Base-by-base conservation (phyloP, 2,329 filamentous ascomycete genomes). In the Neonectria coccinea region DNA sequence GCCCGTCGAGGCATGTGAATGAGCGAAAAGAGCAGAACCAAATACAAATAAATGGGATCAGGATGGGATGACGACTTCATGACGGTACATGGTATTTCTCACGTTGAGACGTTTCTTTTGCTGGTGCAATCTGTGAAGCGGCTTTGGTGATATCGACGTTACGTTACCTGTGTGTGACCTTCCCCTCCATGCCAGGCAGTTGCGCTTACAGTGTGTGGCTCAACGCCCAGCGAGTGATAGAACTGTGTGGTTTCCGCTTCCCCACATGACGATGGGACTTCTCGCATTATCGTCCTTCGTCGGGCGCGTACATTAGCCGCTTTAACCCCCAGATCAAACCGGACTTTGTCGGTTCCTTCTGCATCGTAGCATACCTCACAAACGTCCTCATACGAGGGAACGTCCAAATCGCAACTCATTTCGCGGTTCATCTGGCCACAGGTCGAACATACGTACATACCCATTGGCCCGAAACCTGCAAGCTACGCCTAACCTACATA, bases 1-100 rank as follows among this genome's bases (percentile, higher is more conserved):
- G 92, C 82, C 85, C 0, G 77, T 76, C 59, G 74, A 76, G 52
- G 76, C 74, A 64, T 77, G 64, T 25, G 22, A 48, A 27, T 65
- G 54, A 67, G 25, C n/a, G 20, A 27, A 36, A 16, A 12, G 42
- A 39, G 25, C 33, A 20, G 53, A 50, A 31, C 53, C 48, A 22
- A 65, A 65, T 39, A 51, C 10, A 41, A 41, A 51, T 45, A 22
- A 36, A 45, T 27, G 36, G 20, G 20, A 41, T 12, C 18, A 41
- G 42, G 58, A n/a, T 47, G 14, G 29, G 51, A 57, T 54, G 41
- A 33, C 41, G 60, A 54, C 39, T 42, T 55, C 47, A 59, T 51
- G 56, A 59, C 39, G 42, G 55, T 42, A 48, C 12, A 55, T 54
- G 60, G 55, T 51, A 42, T 60, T 10, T 16, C 31, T 42, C 36